Conservation (phyloP, 129 eudicot species). For the Flaveria trinervia region DNA sequence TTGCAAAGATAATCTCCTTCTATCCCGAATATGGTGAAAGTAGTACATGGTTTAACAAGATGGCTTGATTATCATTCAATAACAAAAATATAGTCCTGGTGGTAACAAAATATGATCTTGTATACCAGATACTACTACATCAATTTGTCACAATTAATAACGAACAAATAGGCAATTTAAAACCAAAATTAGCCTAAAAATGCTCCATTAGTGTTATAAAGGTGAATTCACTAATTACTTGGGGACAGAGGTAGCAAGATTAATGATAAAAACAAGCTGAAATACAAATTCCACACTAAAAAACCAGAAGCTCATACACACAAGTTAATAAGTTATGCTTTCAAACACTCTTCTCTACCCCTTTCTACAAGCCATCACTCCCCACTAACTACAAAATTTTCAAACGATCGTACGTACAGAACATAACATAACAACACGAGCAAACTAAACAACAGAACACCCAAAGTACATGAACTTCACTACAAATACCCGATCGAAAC, state of each 20-base stretch:
- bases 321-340: not conserved
- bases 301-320: not conserved
- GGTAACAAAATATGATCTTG: not conserved
- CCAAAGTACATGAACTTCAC: not conserved
- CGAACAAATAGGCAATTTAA: not conserved
- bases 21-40: not conserved
- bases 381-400: no score
- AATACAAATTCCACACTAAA: not conserved
- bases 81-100: not conserved
- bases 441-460: not conserved
- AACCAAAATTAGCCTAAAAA: not conserved
- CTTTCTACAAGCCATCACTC: not conserved
- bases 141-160: not conserved
- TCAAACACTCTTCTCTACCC: not conserved
- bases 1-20: not conserved
- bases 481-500: not conserved
- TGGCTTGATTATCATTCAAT: not conserved
- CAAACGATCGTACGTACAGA: no score
- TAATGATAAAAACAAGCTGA: not conserved
- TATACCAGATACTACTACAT: not conserved
- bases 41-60: not conserved
- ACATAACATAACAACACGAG: no score
- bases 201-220: not conserved
- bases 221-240: not conserved
- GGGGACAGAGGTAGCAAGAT: not conserved